phyloP scores from a whole-genome alignment of 345 rosid genomes.

The Pelargonium nanum region DNA sequence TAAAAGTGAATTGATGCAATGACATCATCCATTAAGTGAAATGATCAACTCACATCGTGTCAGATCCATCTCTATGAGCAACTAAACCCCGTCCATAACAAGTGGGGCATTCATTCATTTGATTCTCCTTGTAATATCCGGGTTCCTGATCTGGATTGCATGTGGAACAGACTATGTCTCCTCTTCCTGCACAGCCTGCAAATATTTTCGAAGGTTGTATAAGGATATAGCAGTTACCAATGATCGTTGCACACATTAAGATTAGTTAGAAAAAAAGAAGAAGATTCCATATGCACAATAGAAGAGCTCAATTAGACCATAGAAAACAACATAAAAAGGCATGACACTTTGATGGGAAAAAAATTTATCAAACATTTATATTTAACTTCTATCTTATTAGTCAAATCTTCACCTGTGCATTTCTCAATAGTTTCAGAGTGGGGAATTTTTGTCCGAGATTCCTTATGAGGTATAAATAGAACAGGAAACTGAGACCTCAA shows the following conservation, averaged over 20 bases:
- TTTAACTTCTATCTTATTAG: background rate
- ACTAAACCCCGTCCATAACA: constrained; percentile 75
- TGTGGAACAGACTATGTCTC: constrained; percentile 37
- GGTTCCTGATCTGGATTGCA: constrained; percentile 65
- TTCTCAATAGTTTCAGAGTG: constrained; percentile 60
- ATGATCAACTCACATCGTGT: constrained; percentile 49
- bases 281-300: too few relatives aligned
- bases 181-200: constrained; percentile 59
- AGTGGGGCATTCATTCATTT: constrained; percentile 39
- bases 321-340: too few relatives aligned
- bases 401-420: constrained; percentile 48
- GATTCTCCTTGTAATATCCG: constrained; percentile 59
- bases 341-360: too few relatives aligned
- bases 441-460: constrained; percentile 49
- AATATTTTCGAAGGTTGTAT: background rate
- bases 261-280: too few relatives aligned
- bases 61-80: constrained; percentile 81
- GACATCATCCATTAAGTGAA: background rate
- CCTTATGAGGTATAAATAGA: constrained; percentile 57
- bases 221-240: too few relatives aligned
- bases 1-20: too few relatives aligned
- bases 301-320: too few relatives aligned
- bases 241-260: too few relatives aligned
- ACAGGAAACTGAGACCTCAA: constrained; percentile 70
- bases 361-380: too few relatives aligned